Evolutionary conservation across 2,329 filamentous ascomycete species (phyloP).

Genomic region (Grosmannia clavigera): DNA sequence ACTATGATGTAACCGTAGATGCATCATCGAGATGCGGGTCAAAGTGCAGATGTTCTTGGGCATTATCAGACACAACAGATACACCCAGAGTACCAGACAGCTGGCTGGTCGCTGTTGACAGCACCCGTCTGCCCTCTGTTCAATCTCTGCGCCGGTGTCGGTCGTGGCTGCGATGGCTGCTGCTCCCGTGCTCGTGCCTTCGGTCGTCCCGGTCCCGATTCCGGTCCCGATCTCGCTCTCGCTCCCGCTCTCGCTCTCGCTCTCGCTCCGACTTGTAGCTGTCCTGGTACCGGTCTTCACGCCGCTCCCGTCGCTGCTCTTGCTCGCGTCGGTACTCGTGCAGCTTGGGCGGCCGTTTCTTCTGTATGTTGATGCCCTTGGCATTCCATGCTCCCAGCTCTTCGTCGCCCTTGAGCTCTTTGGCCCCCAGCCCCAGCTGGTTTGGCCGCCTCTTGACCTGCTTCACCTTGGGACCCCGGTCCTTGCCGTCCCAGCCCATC

Average conservation of each 20-base stretch:
- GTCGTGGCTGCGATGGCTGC: conserved; percentile 1
- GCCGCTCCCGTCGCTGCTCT: conserved; percentile 11
- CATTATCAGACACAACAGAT: neutral
- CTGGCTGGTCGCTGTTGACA: too few species aligned
- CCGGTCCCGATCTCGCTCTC: neutral
- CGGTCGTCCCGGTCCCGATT: neutral
- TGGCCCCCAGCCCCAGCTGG: conserved; percentile 68
- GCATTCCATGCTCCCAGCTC: conserved; percentile 15
- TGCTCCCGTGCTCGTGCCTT: neutral
- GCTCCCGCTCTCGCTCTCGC: conserved; percentile 7
- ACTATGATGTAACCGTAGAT: neutral
- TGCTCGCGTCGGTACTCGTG: conserved; percentile 15
- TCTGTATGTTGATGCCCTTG: conserved; percentile 4
- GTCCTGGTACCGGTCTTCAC: conserved; percentile 10
- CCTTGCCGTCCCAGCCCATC: conserved; percentile 84
- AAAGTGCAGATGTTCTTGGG: too few species aligned
- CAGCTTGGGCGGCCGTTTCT: conserved; percentile 11
- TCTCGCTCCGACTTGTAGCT: conserved; percentile 14
- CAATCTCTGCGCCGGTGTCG: neutral
- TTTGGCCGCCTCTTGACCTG: conserved; percentile 61
- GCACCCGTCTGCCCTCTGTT: neutral
- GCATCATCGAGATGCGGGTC: neutral
- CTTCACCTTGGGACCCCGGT: conserved; percentile 46
- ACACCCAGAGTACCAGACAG: neutral
- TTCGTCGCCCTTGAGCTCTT: conserved; percentile 14